Base-by-base conservation (phyloP, 2,329 filamentous ascomycete genomes). In the Phialocephala subalpina region DNA sequence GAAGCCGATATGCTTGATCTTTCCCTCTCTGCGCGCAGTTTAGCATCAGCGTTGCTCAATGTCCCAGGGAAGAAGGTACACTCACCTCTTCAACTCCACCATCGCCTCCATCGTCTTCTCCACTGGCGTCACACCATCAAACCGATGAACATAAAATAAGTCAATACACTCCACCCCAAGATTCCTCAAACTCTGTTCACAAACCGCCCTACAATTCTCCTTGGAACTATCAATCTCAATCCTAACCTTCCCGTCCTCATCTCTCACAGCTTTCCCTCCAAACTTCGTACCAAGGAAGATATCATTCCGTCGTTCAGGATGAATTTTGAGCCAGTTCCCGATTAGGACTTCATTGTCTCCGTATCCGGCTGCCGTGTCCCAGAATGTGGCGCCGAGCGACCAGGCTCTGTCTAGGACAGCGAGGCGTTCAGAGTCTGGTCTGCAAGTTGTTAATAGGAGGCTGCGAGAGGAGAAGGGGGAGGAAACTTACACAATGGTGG, bases 1-100 rank as follows among this genome's bases (percentile, higher is more conserved):
- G 7, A 89, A 72, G n/a, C 86, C 86, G 12, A 89, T 76, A 73
- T 86, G 77, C 64, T 82, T 83, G 75, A 88, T 84, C 73, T 87
- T 87, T 65, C 85, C 85, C 68, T 83, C 81, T 5, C 78, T 79
- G n/a, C 7, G 38, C 18, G 29, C 20, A 18, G 7, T 4, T 27
- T 61, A 40, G 38, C 29, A 14, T 29, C 29, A 29, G 14, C 53
- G 3, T n/a, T 25, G 25, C 33, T 12, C 11, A 42, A 36, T 12
- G 11, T 40, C 36, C 8, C 11, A 40, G 36, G 11, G 18, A 40
- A 12, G 9, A 12, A 40, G 18, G 3, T 7, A 56, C 27, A 42
- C 40, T 16, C 40, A 42, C 40, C n/a, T 68, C 64, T 79, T 78
- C 20, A 81, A 69, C 59, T 79, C 73, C 2, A 73, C 77, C 73